Evolutionary conservation across 768 basidiomycete species (phyloP), one percentile per base, ranked within the genome.

Genomic region (Favolaschia claudopus): DNA sequence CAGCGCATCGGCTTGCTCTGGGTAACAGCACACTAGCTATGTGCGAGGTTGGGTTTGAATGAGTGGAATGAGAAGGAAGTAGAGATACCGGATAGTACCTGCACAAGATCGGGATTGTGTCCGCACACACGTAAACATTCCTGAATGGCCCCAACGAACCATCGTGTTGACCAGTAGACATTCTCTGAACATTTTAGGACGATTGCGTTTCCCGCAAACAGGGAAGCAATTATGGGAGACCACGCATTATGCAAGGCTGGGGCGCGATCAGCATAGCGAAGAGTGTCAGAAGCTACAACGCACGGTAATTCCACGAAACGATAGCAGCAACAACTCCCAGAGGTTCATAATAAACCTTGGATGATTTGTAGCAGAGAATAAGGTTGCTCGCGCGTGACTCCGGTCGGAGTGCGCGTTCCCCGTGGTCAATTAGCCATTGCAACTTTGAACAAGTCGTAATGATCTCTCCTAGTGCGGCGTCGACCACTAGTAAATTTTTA

Each of bases 251-350:
- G 96, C 55, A 98, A 76, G 31, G 95, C 94, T 95, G 64, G 15
- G n/a, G 24, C 36, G 38, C 9, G 2, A 32, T 31, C 15, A 24
- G 14, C 3, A 1, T 13, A 3, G 31, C 3, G 20, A 37, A 43
- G 7, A 13, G 2, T 28, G 1, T n/a, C 13, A 36, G 2, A 38
- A 34, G 24, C 34, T 45, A 29, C 29, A 10, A 72, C 73, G 29
- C 68, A 95, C 93, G 93, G 71, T 95, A 95, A 67, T 95, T 95
- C 93, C 95, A 98, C 0, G 94, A 96, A 5, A 98, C 95, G 56
- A 96, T 89, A 3, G 88, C 97, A 40, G 92, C 89, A 14, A 97
- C 92, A 1, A 96, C 92, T 24, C 97, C 97, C 20, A 95, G 82
- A 19, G 96, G 96, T 63, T 97, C 93, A 69, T 93, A 96, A 66